Conservation (phyloP, 768 basidiomycete genomes). For the Leucocoprinus birnbaumii region DNA sequence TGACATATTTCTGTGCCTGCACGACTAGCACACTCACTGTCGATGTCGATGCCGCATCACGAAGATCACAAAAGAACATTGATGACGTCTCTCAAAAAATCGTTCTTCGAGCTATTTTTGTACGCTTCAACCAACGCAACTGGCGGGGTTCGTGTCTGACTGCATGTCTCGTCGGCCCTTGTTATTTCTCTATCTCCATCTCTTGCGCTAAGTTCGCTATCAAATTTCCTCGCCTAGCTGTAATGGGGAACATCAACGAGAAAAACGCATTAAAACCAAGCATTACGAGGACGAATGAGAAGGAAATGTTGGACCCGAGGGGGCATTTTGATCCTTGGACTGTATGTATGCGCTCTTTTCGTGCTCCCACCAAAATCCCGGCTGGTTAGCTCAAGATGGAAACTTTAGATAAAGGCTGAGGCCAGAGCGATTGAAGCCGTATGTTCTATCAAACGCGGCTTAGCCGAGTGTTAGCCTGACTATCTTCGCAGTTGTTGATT, state of each 20-base stretch:
- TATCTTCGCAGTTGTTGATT: not conserved
- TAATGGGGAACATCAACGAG: constrained; percentile 2
- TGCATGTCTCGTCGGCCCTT: not conserved
- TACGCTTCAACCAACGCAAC: not conserved
- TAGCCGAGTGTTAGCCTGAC: not conserved
- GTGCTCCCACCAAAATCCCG: not conserved
- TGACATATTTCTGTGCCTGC: not conserved
- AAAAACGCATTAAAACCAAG: not conserved
- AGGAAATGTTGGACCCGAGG: not conserved
- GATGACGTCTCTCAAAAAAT: not conserved
- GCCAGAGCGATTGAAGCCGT: not conserved
- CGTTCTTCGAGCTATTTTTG: constrained; percentile 5
- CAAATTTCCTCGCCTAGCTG: too few relatives aligned
- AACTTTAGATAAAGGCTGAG: not conserved
- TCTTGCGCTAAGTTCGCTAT: not conserved
- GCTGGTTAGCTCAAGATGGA: not conserved
- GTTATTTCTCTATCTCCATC: not conserved
- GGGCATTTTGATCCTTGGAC: constrained; percentile 4
- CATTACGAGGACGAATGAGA: not conserved
- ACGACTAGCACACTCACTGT: not conserved
- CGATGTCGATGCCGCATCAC: too few relatives aligned
- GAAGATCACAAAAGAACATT: too few relatives aligned
- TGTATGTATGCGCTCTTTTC: not conserved
- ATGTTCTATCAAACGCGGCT: not conserved
- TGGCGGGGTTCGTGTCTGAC: not conserved